Evolutionary conservation across 768 basidiomycete genomes (phyloP).

Genomic region (Lactarius akahatsu): DNA sequence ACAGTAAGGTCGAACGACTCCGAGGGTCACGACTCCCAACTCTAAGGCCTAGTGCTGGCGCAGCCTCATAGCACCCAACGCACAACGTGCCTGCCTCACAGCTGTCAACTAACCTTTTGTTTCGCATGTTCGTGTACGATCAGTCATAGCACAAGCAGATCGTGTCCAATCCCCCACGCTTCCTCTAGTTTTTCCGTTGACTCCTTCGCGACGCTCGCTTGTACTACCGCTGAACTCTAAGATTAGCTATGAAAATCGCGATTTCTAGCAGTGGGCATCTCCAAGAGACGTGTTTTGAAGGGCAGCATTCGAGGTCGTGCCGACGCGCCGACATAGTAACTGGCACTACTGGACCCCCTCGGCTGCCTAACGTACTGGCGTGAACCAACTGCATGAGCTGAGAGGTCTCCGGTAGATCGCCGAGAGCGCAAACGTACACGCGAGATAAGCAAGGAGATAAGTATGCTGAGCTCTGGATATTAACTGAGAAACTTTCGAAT

Average conservation of each 20-base stretch:
- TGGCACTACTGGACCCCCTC: not conserved
- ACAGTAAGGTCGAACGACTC: not conserved
- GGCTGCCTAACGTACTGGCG: not conserved
- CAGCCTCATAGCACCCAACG: not conserved
- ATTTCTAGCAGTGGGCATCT: not conserved
- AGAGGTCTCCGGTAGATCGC: not conserved
- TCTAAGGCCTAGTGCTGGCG: not conserved
- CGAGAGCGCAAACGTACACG: too few relatives aligned
- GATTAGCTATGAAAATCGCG: conserved; percentile 36
- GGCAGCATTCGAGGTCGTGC: not conserved
- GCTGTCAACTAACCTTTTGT: not conserved
- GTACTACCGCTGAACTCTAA: conserved; percentile 37
- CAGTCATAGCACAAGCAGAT: not conserved
- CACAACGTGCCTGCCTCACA: not conserved
- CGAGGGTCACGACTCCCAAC: not conserved
- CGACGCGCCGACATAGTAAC: not conserved
- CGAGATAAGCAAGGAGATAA: too few relatives aligned
- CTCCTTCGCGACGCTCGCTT: conserved; percentile 43
- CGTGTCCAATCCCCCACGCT: conserved; percentile 45
- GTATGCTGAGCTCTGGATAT: too few relatives aligned
- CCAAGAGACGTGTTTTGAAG: not conserved
- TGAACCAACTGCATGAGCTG: too few relatives aligned
- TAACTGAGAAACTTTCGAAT: not conserved
- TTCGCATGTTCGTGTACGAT: not conserved
- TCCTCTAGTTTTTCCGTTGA: conserved; percentile 68